Base-by-base conservation (phyloP, 805 yeast genomes). In the Candida takata region DNA sequence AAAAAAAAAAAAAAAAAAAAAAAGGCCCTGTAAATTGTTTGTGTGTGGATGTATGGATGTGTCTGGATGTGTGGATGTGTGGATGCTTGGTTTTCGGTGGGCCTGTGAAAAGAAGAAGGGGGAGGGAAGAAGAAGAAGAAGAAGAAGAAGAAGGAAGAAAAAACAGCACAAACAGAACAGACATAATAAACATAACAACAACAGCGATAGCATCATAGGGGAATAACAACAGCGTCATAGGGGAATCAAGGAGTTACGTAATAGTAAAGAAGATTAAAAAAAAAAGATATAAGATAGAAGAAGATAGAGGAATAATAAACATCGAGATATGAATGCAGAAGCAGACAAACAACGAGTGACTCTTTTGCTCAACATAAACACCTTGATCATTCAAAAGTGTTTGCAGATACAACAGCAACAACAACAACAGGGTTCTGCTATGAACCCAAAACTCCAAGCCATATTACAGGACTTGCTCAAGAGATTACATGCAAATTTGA, bases 401-500 rank as follows among this genome's bases (percentile, higher is more conserved):
- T 30, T 46, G n/a, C 35, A 45, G 29, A 38, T 52, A 3, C 55
- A 51, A 17, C 44, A 48, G 13, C 56, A 52, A 23, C 37, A 48
- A 20, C 47, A 41, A 16, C 41, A 34, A 9, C 41, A 40, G 19
- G 46, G 46, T 32, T 31, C 36, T 14, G 20, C 36, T 15, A 32
- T 29, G 24, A 44, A 40, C 26, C 46, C 48, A 1, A 49, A 48
- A 26, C 35, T 49, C 3, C 47, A 41, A 14, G 37, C 44, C 8
- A 25, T 52, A 8, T 34, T 48, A 8, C 56, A 53, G 17, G 54
- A 47, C 9, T 26, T 52, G 3, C 14, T 53, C 18, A 53, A 53
- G 24, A 41, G 58, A 34, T 33, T 53, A 4, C 58, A 53, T 26
- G 44, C 58, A 3, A 53, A 53, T 26, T 32, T 53, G 7, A 50